Base-by-base conservation (phyloP, 495 filamentous ascomycete genomes). In the Rhypophila decipiens region DNA sequence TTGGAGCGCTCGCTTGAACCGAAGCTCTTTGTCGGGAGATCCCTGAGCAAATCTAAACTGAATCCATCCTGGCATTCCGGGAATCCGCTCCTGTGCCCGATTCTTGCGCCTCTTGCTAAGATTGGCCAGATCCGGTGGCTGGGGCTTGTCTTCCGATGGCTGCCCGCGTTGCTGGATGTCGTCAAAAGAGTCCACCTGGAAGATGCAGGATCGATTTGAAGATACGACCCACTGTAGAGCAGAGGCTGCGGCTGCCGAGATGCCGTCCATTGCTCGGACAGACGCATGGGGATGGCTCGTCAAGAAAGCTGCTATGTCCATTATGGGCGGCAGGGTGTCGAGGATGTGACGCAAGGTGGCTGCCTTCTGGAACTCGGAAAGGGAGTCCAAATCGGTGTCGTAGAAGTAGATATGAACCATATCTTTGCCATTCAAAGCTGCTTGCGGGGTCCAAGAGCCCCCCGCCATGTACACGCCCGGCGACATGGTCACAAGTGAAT, bases 41-140 rank as follows among this genome's bases (percentile, higher is more conserved):
- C 91, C 91, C 72, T 95, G 90, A 1, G 85, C 83, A 49, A 96
- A 86, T 31, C 87, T 75, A 56, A 96, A 97, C 60, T 96, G 88
- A 20, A 86, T 62, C 73, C 82, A 94, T 1, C 72, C 74, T 0
- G 68, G 53, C 71, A 94, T 83, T 0, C 82, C 85, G 7, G 62
- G 67, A 11, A 94, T 74, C 13, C 76, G 75, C 44, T 88, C 69
- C 17, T 71, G 56, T 18, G 61, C 47, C 12, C 47, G 45, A 20
- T 54, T 49, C 9, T 42, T 22, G 11, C 51, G 47, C 18, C 38
- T 45, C 2, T 47, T 52, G 17, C 19, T 17, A 19, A 44, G 18
- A 35, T n/a, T 49, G 5, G 17, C n/a, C n/a, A n/a, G n/a, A n/a
- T n/a, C 27, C 27, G 27, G 27, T 31, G 13, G 13, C 27, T 7